Evolutionary conservation across 78 protist species (phyloP), one percentile per base, ranked within the genome.

Genomic region (Cavenderia fasciculata): DNA sequence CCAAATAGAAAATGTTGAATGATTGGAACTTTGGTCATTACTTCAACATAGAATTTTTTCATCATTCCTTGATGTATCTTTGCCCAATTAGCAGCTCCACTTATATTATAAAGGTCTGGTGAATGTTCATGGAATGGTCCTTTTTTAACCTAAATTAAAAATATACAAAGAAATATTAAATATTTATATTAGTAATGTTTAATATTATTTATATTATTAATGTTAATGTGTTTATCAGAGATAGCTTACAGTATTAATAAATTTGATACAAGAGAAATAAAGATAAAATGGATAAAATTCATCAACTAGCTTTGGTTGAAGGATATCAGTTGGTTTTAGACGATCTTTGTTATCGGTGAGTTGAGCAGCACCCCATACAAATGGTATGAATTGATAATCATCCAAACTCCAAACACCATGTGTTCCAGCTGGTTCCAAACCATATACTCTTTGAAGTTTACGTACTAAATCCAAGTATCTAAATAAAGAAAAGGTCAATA

Each of bases 331-430:
- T 1, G 96, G 97, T 33, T 61, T 71, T 36, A 94, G 38, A 1
- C 5, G 5, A 7, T 4, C 5, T 52, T 59, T 68, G 29, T 63
- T 82, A 34, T 92, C 90, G 1, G 43, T 23, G 2, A 98, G 78
- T 89, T 98, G 99, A 1, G 97, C 76, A 2, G 98, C 87, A n/a
- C 99, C 99, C 63, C 70, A 95, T 6, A 92, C n/a, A 43, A 96
- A 98, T 5, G 97, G 96, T 12, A 98, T 79, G 79, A 96, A 95
- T 18, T 98, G 98, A 46, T 95, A 98, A 73, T 98, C 99, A 62
- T 98, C 99, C 14, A 98, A 74, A 4, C 98, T 97, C 99, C 99
- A 98, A 5, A 97, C 99, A 27, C 99, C 99, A 46, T 94, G 99
- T 12, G 97, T 76, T 19, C 99, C 99, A 0, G 99, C 99, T 0